phyloP scores from a whole-genome alignment of 306 rosid species.

The Cucumis hystrix region DNA sequence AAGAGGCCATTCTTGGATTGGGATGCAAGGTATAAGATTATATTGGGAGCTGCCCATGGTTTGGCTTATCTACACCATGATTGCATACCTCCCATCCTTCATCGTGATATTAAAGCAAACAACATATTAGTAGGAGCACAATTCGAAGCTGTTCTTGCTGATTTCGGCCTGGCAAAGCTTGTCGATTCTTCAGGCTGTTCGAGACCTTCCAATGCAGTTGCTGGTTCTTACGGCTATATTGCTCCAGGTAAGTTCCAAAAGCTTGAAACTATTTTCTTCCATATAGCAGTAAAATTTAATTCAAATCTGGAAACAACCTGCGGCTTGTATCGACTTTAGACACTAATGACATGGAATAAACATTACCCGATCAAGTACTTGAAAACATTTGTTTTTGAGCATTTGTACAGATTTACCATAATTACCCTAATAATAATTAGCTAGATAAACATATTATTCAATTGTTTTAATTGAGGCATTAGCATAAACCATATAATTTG shows the following conservation, averaged over 20 bases:
- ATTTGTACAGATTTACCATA: too few relatives aligned
- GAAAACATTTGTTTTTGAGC: too few relatives aligned
- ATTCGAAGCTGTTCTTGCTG: conserved; percentile 75
- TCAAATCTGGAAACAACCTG: not conserved
- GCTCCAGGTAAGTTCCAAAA: conserved; percentile 64
- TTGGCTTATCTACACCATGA: conserved; percentile 94
- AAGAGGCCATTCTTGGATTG: conserved; percentile 81
- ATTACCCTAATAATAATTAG: not conserved
- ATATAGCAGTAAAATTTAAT: not conserved
- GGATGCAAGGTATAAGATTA: conserved; percentile 84
- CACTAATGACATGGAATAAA: not conserved
- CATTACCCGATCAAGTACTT: too few relatives aligned
- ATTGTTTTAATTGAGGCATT: not conserved
- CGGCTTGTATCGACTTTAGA: not conserved
- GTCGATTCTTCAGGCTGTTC: conserved; percentile 48
- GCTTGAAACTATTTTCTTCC: not conserved
- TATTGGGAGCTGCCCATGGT: conserved; percentile 82
- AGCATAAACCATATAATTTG: not conserved
- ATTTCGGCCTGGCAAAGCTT: conserved; percentile 82
- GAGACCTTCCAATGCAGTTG: conserved; percentile 47
- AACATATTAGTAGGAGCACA: conserved; percentile 85
- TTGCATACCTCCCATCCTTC: conserved; percentile 79
- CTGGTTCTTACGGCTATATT: conserved; percentile 91
- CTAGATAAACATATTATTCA: not conserved
- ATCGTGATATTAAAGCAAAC: conserved; percentile 75